Conservation (phyloP, 2,329 filamentous ascomycete species). For the Huntiella moniliformis region DNA sequence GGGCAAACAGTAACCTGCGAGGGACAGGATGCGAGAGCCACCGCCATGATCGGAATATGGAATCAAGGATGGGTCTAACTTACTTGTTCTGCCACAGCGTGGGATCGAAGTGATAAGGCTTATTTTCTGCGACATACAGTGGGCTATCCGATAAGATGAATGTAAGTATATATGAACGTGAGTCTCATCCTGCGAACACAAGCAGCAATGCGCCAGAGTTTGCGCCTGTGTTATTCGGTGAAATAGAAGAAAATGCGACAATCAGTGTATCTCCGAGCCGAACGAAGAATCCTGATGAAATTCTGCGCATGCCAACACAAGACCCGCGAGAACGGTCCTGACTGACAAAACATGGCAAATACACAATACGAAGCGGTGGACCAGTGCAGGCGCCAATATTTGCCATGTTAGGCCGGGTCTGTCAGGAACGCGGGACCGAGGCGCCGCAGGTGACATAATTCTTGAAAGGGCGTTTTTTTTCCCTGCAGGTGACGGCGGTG, state of each 20-base stretch:
- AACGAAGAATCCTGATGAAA: not conserved
- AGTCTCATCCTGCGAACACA: not conserved
- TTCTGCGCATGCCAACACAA: no score
- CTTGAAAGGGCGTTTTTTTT: no score
- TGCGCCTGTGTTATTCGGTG: not conserved
- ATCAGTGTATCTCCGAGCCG: not conserved
- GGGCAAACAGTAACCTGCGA: not conserved
- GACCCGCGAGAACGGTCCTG: no score
- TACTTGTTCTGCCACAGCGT: constrained; percentile 12
- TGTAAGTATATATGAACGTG: constrained; percentile 5
- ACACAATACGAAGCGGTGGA: no score
- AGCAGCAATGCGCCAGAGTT: not conserved
- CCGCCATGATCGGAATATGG: not conserved
- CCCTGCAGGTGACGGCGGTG: no score
- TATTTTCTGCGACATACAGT: constrained; percentile 6
- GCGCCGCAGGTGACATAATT: no score
- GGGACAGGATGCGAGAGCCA: not conserved
- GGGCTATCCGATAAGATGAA: not conserved
- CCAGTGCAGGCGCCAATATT: no score
- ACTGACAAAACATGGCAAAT: no score
- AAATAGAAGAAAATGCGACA: constrained; percentile 2
- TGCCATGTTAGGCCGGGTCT: no score
- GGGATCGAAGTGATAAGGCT: constrained; percentile 10
- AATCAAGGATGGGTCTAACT: not conserved
- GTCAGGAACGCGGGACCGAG: no score